Conservation (phyloP, 352 stramenopile genomes). For the Pythium brachiatum region DNA sequence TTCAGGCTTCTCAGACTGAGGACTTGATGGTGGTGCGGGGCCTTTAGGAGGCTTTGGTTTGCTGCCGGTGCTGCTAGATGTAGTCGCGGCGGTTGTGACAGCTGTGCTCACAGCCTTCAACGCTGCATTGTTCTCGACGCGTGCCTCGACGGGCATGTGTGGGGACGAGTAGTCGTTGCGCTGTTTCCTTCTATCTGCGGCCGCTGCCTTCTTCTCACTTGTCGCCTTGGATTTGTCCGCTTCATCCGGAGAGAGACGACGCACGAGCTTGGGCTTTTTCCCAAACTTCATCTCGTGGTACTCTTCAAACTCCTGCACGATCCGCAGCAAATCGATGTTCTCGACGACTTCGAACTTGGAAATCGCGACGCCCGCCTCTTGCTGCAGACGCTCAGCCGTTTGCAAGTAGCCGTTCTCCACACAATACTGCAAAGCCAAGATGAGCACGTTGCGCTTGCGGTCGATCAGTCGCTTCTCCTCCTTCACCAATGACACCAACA, state of each 20-base stretch:
- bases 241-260: constrained; percentile 60
- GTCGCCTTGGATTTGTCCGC: constrained; percentile 42
- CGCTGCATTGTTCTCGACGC: constrained; percentile 78
- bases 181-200: constrained; percentile 54
- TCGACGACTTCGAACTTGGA: constrained; percentile 91
- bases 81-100: constrained; percentile 18
- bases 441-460: constrained; percentile 79
- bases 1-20: constrained; percentile 24
- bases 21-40: constrained; percentile 8
- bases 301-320: constrained; percentile 89
- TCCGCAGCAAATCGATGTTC: constrained; percentile 89
- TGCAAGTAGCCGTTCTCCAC: constrained; percentile 83
- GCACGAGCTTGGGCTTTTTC: constrained; percentile 84
- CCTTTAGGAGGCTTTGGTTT: constrained; percentile 7
- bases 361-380: constrained; percentile 79
- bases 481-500: constrained; percentile 25
- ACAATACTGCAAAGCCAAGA: constrained; percentile 85
- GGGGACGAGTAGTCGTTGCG: constrained; percentile 78
- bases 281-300: constrained; percentile 92
- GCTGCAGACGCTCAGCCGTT: constrained; percentile 83
- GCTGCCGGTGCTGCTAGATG: not conserved
- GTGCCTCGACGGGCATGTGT: constrained; percentile 69
- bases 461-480: constrained; percentile 88
- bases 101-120: constrained; percentile 52
- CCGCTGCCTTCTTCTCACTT: constrained; percentile 58